Conservation (phyloP, 1,139 yeast genomes). For the Suhomyces atakaporum region DNA sequence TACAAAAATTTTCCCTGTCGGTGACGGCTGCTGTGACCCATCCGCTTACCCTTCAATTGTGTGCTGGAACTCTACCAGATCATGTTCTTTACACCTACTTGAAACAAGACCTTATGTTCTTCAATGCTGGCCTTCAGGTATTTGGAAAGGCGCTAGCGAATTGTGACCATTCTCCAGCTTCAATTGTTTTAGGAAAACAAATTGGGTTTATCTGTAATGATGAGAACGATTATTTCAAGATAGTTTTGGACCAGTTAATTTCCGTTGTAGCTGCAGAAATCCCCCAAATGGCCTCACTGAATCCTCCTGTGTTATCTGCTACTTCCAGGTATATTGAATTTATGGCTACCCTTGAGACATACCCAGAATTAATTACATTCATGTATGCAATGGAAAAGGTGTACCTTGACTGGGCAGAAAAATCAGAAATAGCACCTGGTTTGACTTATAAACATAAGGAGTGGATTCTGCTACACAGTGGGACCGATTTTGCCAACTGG, state of each 20-base stretch:
- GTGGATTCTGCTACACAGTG: slow-evolving; percentile 56
- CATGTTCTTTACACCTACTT: slow-evolving; percentile 44
- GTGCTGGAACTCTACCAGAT: slow-evolving; percentile 48
- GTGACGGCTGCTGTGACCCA: slow-evolving; percentile 40
- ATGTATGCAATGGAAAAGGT: slow-evolving; percentile 52
- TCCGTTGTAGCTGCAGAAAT: slow-evolving; percentile 21
- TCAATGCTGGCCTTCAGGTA: slow-evolving; percentile 43
- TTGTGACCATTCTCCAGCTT: slow-evolving; percentile 41
- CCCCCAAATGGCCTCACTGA: slow-evolving; percentile 20
- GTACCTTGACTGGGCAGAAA: slow-evolving; percentile 54
- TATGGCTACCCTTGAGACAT: slow-evolving; percentile 35
- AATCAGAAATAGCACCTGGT: slow-evolving; percentile 23
- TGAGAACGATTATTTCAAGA: slow-evolving; percentile 51
- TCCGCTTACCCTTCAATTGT: slow-evolving; percentile 46
- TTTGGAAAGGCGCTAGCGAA: slow-evolving; percentile 47
- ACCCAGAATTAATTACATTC: slow-evolving; percentile 47
- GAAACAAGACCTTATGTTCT: slow-evolving; percentile 52
- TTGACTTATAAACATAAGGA: slow-evolving; percentile 49
- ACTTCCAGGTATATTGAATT: slow-evolving; percentile 43
- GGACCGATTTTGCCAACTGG: slow-evolving; percentile 49
- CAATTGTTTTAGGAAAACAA: slow-evolving; percentile 47
- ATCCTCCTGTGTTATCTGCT: slow-evolving; percentile 26
- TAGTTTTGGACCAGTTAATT: slow-evolving; percentile 33
- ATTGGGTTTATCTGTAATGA: slow-evolving; percentile 51
- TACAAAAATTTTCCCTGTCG: slow-evolving; percentile 24